These are phyloP conservation scores for Mentha longifolia DNA, from an alignment of 257 asterid genomes.

Conservation along the genomic window DNA sequence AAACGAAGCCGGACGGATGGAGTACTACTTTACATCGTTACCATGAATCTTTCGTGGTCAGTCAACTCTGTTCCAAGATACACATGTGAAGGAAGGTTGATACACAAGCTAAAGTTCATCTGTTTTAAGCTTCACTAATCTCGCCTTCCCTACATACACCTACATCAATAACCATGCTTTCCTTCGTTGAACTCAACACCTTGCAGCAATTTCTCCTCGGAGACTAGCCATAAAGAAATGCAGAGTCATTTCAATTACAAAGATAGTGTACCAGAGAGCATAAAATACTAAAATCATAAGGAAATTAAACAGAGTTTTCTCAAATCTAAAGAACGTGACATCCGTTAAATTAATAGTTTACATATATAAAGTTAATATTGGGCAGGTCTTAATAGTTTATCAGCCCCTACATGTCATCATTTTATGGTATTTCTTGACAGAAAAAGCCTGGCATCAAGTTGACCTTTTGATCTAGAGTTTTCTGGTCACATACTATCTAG, in stretches of 20 bases:
- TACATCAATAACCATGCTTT: conserved; percentile 61
- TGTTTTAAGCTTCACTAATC: conserved; percentile 43
- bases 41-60: neutral
- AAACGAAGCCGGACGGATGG: too few relatives aligned
- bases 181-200: conserved; percentile 46
- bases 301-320: too few relatives aligned
- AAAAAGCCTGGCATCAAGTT: neutral
- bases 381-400: neutral
- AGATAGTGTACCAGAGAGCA: too few relatives aligned
- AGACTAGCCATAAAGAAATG: conserved; percentile 49
- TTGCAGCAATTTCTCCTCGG: conserved; percentile 90
- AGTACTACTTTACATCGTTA: conserved; percentile 26
- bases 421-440: neutral
- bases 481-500: conserved; percentile 3
- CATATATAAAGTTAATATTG: neutral
- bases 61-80: neutral
- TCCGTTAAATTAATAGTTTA: neutral
- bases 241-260: neutral
- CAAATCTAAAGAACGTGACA: neutral
- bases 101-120: neutral
- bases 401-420: neutral
- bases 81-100: too few relatives aligned
- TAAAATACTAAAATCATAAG: too few relatives aligned
- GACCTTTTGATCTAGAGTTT: conserved; percentile 15
- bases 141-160: conserved; percentile 81